Percentiles rank a stretch among this genome's conserved stretches.
Evolutionary conservation across 768 basidiomycete species (phyloP).

Genomic region (Lepiota brunneoincarnata): DNA sequence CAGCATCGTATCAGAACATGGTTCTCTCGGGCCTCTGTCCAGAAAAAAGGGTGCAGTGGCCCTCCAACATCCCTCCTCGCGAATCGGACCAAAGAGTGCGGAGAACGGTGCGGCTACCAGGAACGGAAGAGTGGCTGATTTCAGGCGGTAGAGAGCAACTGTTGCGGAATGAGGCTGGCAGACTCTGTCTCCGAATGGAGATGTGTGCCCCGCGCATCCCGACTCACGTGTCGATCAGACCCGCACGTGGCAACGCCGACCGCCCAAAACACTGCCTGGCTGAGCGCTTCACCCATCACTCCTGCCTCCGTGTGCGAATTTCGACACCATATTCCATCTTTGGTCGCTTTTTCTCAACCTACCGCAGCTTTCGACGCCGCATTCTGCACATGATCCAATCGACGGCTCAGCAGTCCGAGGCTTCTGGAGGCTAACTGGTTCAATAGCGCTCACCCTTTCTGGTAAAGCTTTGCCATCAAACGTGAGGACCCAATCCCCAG

Average conservation of each 20-base stretch:
- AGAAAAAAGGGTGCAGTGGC: too few species aligned
- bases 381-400: background rate
- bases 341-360: background rate
- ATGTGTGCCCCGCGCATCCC: background rate
- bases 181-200: background rate
- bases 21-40: too few species aligned
- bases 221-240: constrained; percentile 1
- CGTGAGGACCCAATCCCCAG: too few species aligned
- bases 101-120: too few species aligned
- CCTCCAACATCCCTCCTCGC: too few species aligned
- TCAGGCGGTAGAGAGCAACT: background rate
- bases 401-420: background rate
- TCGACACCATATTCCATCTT: background rate
- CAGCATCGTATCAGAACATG: too few species aligned
- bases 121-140: background rate
- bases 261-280: background rate
- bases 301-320: background rate
- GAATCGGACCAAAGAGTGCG: too few species aligned
- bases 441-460: too few species aligned
- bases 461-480: background rate
- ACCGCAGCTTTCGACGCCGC: constrained; percentile 1
- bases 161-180: background rate
- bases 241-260: background rate
- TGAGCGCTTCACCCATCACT: background rate
- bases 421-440: background rate